Evolutionary conservation across 228 moss, liverwort and hornwort genomes (phyloP).

Genomic region (Sphagnum magellanicum): DNA sequence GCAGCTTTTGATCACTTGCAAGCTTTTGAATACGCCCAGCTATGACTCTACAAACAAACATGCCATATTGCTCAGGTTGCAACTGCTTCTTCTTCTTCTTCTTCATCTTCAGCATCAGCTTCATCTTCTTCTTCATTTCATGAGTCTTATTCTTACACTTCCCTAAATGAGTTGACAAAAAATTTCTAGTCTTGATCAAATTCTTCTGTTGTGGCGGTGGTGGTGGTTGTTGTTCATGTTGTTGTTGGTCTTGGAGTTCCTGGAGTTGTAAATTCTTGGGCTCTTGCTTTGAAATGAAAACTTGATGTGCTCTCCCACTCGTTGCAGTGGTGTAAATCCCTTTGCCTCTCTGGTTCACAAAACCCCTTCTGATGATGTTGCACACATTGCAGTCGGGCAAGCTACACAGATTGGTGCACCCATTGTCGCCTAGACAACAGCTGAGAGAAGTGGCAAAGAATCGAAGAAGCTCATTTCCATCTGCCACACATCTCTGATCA

Average conservation of each 20-base stretch:
- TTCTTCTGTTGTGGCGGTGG: no score
- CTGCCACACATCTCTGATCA: conserved; percentile 76
- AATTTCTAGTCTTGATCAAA: no score
- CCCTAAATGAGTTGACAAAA: no score
- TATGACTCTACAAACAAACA: conserved; percentile 90
- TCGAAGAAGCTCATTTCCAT: conserved; percentile 82
- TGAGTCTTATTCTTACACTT: no score
- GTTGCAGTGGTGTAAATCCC: conserved; percentile 83
- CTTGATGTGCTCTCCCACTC: conserved; percentile 78
- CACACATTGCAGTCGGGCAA: conserved; percentile 70
- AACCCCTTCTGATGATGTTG: conserved; percentile 74
- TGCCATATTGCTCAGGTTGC: conserved; percentile 24
- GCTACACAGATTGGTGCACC: conserved; percentile 64
- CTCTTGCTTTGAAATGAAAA: conserved; percentile 46
- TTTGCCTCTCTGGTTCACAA: conserved; percentile 27
- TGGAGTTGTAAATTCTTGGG: no score
- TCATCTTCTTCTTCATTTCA: no score
- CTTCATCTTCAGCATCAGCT: conserved; percentile 3
- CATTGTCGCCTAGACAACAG: conserved; percentile 62
- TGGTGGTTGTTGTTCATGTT: no score
- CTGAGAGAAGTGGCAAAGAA: conserved; percentile 70
- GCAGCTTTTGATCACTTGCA: conserved; percentile 23
- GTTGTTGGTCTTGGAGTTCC: no score
- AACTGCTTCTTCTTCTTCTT: no score
- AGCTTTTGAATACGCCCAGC: conserved; percentile 67